Evolutionary conservation across 345 rosid genomes (phyloP).

Genomic region (Dimocarpus longan): DNA sequence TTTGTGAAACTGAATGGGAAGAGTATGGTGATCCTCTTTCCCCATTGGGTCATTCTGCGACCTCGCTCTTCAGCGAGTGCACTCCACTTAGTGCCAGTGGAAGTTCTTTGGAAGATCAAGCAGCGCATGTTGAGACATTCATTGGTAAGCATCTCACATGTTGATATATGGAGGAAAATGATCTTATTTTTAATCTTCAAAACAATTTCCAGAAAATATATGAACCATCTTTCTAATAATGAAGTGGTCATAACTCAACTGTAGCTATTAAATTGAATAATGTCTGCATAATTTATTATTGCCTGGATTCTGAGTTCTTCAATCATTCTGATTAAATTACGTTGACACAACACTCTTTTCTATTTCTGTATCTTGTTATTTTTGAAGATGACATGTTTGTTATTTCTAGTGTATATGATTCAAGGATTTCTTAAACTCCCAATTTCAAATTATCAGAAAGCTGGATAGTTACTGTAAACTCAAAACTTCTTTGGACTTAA

Average conservation of each 20-base stretch:
- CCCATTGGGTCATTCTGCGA: slow-evolving; percentile 62
- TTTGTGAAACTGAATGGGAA: slow-evolving; percentile 61
- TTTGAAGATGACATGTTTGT: not conserved
- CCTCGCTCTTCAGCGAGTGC: slow-evolving; percentile 58
- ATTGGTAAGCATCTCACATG: slow-evolving; percentile 45
- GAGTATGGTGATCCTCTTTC: slow-evolving; percentile 59
- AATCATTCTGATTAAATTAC: not conserved
- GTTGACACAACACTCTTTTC: not conserved
- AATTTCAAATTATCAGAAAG: not conserved
- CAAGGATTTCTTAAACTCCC: not conserved
- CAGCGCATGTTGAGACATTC: slow-evolving; percentile 30
- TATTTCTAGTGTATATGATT: not conserved
- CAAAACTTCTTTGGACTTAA: not conserved
- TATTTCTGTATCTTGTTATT: not conserved
- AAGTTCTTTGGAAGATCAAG: slow-evolving; percentile 65
- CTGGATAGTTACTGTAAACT: not conserved
- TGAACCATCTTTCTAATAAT: not conserved
- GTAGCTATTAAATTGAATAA: not conserved
- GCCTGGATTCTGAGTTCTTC: not conserved
- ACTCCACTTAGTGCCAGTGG: slow-evolving; percentile 58
- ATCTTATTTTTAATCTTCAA: not conserved
- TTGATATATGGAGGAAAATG: slow-evolving; percentile 11
- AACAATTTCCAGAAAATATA: not conserved
- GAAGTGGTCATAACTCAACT: not conserved
- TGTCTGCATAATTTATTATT: not conserved